These are phyloP conservation scores for Trametes cingulata DNA, from an alignment of 768 basidiomycete genomes.

Conservation along the genomic window DNA sequence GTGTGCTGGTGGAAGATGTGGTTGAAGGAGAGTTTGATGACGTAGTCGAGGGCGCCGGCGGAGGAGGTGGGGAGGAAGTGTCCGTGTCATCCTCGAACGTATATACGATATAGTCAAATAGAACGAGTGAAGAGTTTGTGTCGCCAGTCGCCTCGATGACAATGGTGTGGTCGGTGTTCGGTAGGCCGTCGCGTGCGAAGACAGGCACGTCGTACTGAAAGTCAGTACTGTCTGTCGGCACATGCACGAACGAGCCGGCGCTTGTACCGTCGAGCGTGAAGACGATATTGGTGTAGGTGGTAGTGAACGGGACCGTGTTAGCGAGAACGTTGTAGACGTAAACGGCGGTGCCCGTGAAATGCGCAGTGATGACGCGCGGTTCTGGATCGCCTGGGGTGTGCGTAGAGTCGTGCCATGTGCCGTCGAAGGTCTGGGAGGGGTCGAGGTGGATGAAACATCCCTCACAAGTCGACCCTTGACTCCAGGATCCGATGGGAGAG, in stretches of 20 bases:
- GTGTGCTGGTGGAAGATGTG: neutral
- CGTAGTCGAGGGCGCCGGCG: neutral
- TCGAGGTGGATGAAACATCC: slow-evolving; percentile 12
- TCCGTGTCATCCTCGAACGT: slow-evolving; percentile 6
- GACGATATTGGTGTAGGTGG: slow-evolving; percentile 10
- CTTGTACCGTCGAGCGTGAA: slow-evolving; percentile 14
- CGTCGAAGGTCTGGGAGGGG: slow-evolving; percentile 1
- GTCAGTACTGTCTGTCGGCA: neutral
- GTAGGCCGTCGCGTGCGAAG: slow-evolving; percentile 1
- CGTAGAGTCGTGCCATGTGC: slow-evolving; percentile 23
- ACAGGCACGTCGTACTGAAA: slow-evolving; percentile 6
- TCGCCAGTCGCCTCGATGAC: neutral
- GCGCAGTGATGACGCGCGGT: neutral
- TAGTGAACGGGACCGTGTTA: slow-evolving; percentile 4
- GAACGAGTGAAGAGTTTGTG: slow-evolving; percentile 5
- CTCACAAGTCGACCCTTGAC: slow-evolving; percentile 8
- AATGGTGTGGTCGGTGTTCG: slow-evolving; percentile 8
- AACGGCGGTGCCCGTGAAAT: slow-evolving; percentile 13
- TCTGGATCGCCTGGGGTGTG: slow-evolving; percentile 1
- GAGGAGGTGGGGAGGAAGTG: neutral
- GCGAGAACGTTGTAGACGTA: slow-evolving; percentile 14
- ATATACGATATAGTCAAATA: slow-evolving; percentile 18
- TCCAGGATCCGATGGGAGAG: slow-evolving; percentile 6
- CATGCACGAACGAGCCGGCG: slow-evolving; percentile 3
- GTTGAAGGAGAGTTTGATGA: neutral